These are phyloP conservation scores for Dysphania ambrosioides DNA, from an alignment of 148 eudicot species.

Conservation along the genomic window DNA sequence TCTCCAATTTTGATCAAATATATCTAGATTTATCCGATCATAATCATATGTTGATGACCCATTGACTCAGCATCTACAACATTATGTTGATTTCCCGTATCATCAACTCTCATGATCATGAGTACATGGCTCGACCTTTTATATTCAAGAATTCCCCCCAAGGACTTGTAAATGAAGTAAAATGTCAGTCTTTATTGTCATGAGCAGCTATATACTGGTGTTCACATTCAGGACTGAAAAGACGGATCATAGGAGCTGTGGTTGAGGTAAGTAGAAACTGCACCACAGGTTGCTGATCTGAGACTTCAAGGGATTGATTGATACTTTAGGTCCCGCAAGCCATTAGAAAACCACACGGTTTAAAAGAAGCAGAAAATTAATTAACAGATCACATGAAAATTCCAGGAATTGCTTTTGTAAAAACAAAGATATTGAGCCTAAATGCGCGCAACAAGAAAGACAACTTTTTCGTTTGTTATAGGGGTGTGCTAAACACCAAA, in stretches of 20 bases:
- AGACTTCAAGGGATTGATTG: slow-evolving; percentile 69
- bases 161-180: background rate
- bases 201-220: slow-evolving; percentile 89
- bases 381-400: background rate
- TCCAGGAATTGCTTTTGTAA: background rate
- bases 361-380: background rate
- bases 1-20: no score
- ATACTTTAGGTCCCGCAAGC: slow-evolving; percentile 71
- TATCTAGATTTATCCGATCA: background rate
- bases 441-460: background rate
- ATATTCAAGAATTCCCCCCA: background rate
- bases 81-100: background rate
- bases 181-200: slow-evolving; percentile 47
- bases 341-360: background rate
- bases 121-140: background rate
- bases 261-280: slow-evolving; percentile 56
- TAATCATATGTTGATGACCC: no score
- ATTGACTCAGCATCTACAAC: background rate
- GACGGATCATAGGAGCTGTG: slow-evolving; percentile 72
- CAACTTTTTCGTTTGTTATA: no score
- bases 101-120: background rate
- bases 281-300: slow-evolving; percentile 94
- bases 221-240: slow-evolving; percentile 91
- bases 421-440: background rate
- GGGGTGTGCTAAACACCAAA: background rate